These are phyloP conservation scores for Hanseniaspora uvarum DNA, from an alignment of 1,139 yeast species.

Conservation along the genomic window DNA sequence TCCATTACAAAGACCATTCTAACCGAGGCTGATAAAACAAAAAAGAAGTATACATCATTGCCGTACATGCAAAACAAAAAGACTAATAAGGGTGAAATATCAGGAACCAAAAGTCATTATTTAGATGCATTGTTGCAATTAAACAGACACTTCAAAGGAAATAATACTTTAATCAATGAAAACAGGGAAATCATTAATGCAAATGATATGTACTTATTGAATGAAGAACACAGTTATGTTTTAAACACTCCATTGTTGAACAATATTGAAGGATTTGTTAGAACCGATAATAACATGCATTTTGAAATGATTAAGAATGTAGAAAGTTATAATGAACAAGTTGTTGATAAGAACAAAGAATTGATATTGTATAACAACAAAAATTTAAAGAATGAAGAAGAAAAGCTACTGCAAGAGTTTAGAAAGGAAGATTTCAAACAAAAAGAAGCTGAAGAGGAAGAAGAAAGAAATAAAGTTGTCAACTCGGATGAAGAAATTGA, in stretches of 20 bases:
- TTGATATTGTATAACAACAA: slow-evolving; percentile 12
- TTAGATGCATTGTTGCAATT: slow-evolving; percentile 4
- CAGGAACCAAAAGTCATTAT: slow-evolving; percentile 4
- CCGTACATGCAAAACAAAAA: background rate
- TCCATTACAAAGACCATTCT: slow-evolving; percentile 7
- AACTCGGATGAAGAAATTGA: slow-evolving; percentile 23
- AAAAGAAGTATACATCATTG: background rate
- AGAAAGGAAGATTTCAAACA: background rate
- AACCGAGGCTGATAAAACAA: slow-evolving; percentile 4
- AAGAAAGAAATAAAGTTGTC: slow-evolving; percentile 17
- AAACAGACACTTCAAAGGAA: background rate
- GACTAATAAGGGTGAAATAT: background rate
- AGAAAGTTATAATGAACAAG: background rate
- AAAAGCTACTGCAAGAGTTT: slow-evolving; percentile 9
- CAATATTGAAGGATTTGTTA: slow-evolving; percentile 11
- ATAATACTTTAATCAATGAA: background rate
- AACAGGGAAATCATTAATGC: background rate
- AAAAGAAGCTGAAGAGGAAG: slow-evolving; percentile 8
- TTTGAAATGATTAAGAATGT: background rate
- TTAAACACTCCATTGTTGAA: slow-evolving; percentile 11
- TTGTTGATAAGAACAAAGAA: background rate
- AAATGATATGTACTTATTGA: slow-evolving; percentile 1
- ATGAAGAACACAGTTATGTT: slow-evolving; percentile 7
- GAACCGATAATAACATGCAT: slow-evolving; percentile 7
- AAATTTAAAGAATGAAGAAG: slow-evolving; percentile 12